Base-by-base conservation (phyloP, 1,284 basidiomycete species). In the Tremellales sp. region DNA sequence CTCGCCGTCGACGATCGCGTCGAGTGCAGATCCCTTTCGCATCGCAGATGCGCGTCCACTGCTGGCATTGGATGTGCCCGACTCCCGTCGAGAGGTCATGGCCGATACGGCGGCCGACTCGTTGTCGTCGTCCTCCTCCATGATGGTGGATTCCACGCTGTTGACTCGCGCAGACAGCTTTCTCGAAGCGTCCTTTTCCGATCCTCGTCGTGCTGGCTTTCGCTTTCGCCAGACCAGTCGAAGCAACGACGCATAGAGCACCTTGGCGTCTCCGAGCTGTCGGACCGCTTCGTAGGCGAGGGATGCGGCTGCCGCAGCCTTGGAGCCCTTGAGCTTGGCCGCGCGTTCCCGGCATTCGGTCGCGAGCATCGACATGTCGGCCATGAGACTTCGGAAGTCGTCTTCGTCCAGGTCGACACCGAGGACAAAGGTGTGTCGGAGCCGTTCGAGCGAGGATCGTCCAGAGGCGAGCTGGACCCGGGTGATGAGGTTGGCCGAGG, bases 381-480 rank as follows among this genome's bases (percentile, higher is more conserved):
- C 41, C 37, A 72, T 55, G 35, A 71, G 53, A 2, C 57, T 54
- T 22, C 63, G 48, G 51, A 70, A 68, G 37, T 69, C 70, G 42
- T 66, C 66, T 33, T 68, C 66, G 40, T 70, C 64, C 12, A 69
- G 50, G 7, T 62, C 56, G 8, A 55, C 51, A 25, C 63, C 66
- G 25, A 68, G 60, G 28, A 55, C 39, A 44, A 70, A 68, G 4
- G 62, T 65, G 43, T 65, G 65, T 24, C 63, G 57, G 7, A 69
- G 54, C 7, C 68, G 56, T 41, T 69, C 60, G 21, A 67, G 51
- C 4, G 56, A 60, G 2, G 63, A 58, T 28, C 57, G 49, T n/a
- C 62, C 62, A 5, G 65, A 66, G 3, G 63, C 63, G 18, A 68
- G 58, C 45, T 71, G 69, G 6, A 71, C 64, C 3, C 61, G 57